Base-by-base conservation (phyloP, 106 monocot species). In the Triglochin maritima region DNA sequence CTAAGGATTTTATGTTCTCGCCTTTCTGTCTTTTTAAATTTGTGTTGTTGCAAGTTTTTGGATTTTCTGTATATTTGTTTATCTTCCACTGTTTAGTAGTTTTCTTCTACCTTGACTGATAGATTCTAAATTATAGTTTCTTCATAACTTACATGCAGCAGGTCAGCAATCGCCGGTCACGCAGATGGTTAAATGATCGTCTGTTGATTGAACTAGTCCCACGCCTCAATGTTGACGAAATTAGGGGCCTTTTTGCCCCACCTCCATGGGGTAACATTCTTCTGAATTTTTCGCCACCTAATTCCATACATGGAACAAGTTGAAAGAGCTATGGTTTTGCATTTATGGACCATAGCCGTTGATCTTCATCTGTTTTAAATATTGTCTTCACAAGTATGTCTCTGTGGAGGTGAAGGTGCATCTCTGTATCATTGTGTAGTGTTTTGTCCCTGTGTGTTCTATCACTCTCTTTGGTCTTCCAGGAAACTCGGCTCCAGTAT, bases 221-320 rank as follows among this genome's bases (percentile, higher is more conserved):
- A 43, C 83, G 88, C 14, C 71, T 98, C 16, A 86, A 86, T 81
- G 98, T 72, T 11, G 98, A 98, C 50, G 98, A 98, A 88, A 92
- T 98, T 29, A 88, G 88, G 78, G 98, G 98, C 70, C 84, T 92
- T 10, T 98, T 98, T 82, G 92, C 98, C 66, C 98, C 92, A 50
- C 98, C 98, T 68, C 98, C 98, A 61, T 98, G 85, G 85, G 96
- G 98, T 98, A 88, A 70, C 16, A 41, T 3, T 77, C 50, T 46
- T 52, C 52, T 52, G 52, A 64, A 3, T 17, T 12, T 48, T 64
- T 14, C 3, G 44, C 42, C 4, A 14, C 46, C 44, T 4, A 62
- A 4, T 62, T 45, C 42, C 42, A 11, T 17, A 15, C 17, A 15
- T 57, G 15, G 11, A 15, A 57, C 17, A 15, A 16, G 57, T 57